Conservation (phyloP, 2,329 filamentous ascomycete genomes). For the Ceratocystis smalleyi region DNA sequence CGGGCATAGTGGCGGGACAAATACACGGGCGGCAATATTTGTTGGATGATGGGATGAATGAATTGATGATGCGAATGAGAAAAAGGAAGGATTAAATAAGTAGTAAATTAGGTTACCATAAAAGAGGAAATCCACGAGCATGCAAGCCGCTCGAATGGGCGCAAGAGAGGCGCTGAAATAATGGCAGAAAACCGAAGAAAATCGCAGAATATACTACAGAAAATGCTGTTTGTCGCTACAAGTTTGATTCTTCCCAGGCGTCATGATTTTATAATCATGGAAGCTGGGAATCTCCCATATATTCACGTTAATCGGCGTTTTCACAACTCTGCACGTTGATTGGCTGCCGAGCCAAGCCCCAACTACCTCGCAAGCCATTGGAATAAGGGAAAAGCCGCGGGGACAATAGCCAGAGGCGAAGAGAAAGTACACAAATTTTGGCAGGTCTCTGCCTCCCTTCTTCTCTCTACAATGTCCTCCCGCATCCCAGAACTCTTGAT, state of each 20-base stretch:
- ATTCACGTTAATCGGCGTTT: neutral
- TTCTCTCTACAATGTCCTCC: too few relatives aligned
- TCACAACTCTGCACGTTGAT: neutral
- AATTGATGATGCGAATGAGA: neutral
- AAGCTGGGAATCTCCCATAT: neutral
- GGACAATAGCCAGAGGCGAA: too few relatives aligned
- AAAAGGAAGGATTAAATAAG: neutral
- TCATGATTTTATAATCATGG: neutral
- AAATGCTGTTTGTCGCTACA: neutral
- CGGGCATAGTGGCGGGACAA: constrained; percentile 8
- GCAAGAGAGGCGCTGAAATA: too few relatives aligned
- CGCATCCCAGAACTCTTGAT: too few relatives aligned
- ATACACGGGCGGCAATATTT: neutral
- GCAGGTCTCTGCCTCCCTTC: too few relatives aligned
- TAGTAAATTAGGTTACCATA: neutral
- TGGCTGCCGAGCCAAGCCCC: neutral
- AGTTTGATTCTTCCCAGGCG: neutral
- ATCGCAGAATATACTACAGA: neutral
- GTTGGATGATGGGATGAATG: constrained; percentile 4
- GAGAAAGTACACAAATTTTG: too few relatives aligned
- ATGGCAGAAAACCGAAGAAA: neutral
- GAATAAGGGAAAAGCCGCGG: too few relatives aligned
- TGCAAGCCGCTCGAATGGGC: neutral
- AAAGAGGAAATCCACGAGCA: neutral
- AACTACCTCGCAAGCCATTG: neutral